A percentile compares a stretch with the other conserved stretches of the same genome.
phyloP scores from a whole-genome alignment of 73 alveolate genomes.

The Blepharisma japonicum region DNA sequence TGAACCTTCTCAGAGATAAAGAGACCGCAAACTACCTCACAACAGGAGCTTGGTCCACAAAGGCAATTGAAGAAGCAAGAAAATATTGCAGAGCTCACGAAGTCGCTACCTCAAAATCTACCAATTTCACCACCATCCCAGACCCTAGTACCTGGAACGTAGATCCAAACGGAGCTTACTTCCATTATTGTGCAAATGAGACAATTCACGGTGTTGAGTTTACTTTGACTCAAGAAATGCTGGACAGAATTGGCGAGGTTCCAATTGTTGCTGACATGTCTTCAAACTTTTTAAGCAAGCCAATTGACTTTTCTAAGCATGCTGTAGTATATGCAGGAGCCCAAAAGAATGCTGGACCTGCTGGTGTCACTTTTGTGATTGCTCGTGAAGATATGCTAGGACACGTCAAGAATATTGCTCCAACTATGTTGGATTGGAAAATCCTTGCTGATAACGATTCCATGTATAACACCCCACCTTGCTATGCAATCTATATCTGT shows the following conservation, averaged over 20 bases:
- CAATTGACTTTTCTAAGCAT: slow-evolving; percentile 32
- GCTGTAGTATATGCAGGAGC: slow-evolving; percentile 44
- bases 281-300: slow-evolving; percentile 35
- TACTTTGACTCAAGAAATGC: slow-evolving; percentile 46
- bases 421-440: slow-evolving; percentile 53
- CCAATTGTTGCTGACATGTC: slow-evolving; percentile 43
- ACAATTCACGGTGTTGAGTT: slow-evolving; percentile 71
- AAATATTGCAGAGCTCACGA: slow-evolving; percentile 51
- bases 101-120: slow-evolving; percentile 29
- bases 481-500: slow-evolving; percentile 51
- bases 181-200: slow-evolving; percentile 69
- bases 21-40: slow-evolving; percentile 58
- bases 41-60: slow-evolving; percentile 64
- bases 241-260: not conserved
- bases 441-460: slow-evolving; percentile 40
- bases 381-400: slow-evolving; percentile 42
- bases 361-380: slow-evolving; percentile 41
- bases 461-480: slow-evolving; percentile 67
- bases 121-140: slow-evolving; percentile 51
- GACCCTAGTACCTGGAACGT: slow-evolving; percentile 45
- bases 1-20: slow-evolving; percentile 49
- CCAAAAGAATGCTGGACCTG: slow-evolving; percentile 44
- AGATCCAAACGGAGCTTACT: slow-evolving; percentile 54
- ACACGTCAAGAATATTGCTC: slow-evolving; percentile 35
- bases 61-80: slow-evolving; percentile 58